phyloP scores from a whole-genome alignment of 2,329 filamentous ascomycete genomes.

The Phyllosticta citribraziliensis region DNA sequence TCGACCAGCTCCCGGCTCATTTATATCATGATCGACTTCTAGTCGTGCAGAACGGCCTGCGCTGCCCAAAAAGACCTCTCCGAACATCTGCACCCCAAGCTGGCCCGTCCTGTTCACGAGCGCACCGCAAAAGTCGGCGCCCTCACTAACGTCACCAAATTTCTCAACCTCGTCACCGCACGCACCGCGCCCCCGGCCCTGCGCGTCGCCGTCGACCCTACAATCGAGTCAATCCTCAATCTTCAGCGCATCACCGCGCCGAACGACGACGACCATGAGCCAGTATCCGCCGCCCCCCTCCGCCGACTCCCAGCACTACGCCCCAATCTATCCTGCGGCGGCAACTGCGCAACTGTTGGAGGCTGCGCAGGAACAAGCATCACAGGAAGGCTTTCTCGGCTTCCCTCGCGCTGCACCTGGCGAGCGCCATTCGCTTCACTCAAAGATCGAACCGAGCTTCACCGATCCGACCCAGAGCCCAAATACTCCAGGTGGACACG shows the following conservation, averaged over 20 bases:
- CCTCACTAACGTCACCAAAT: neutral
- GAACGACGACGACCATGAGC: constrained; percentile 8
- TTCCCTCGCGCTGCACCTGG: constrained; percentile 1
- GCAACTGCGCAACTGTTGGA: constrained; percentile 15
- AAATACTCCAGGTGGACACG: neutral
- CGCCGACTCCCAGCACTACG: constrained; percentile 23
- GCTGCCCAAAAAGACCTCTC: neutral
- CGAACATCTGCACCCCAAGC: neutral
- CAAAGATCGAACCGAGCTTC: constrained; percentile 11
- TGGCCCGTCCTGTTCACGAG: neutral
- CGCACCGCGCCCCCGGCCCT: neutral
- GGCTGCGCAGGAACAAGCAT: constrained; percentile 4
- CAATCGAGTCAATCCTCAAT: constrained; percentile 1
- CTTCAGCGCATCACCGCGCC: neutral
- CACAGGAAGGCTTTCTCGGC: constrained; percentile 10
- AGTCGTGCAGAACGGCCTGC: neutral
- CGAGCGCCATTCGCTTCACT: constrained; percentile 13
- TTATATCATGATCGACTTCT: neutral
- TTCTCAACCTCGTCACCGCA: neutral
- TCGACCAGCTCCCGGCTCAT: neutral
- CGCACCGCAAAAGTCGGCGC: neutral
- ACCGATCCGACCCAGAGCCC: constrained; percentile 8
- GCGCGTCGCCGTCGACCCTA: neutral
- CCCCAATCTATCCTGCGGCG: constrained; percentile 23
- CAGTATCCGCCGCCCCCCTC: constrained; percentile 19